Base-by-base conservation (phyloP, 441 rosid species). In the Omphalea diandra region DNA sequence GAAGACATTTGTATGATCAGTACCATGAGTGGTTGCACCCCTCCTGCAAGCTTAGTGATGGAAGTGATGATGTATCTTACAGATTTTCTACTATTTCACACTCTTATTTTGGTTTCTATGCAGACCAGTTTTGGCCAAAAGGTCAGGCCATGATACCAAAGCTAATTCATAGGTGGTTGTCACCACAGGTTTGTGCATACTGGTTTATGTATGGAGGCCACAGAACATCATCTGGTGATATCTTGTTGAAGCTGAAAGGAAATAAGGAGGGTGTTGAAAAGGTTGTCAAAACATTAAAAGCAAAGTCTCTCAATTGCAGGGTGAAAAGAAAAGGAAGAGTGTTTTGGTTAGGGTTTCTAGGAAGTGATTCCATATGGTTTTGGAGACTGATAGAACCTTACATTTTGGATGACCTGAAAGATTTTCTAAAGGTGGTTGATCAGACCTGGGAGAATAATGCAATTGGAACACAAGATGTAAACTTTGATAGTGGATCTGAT, bases 141-240 rank as follows among this genome's bases (percentile, higher is more conserved):
- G 91, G 87, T 31, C 81, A 44, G 26, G 81, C 86, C 1, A 71
- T 71, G 82, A 83, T 94, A 72, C 97, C 98, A 4, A 94, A 90
- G 80, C 82, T 94, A 73, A 86, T 94, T 44, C 94, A 94, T 73
- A 65, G 97, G 70, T 94, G 97, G 98, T 78, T 91, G 59, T 83
- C 94, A 3, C 97, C 96, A 0, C 76, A 79, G 0, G 84, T 84
- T 64, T 87, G 88, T 14, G 97, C 97, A 0, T 87, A 86, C 80
- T 94, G 97, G 97, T 91, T 83, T 47, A 88, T 90, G 97, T 86
- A 88, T 61, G 85, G 96, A 0, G 96, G 97, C 3, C 73, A 79
- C 67, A 86, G 76, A 81, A 84, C 87, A 40, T 77, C 86, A 0
- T 72, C 84, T 0, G 94, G 97, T 20, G 94, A 88, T 66, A 69